These are phyloP conservation scores for Podospora fimiseda DNA, from an alignment of 495 filamentous ascomycete genomes.

Conservation along the genomic window DNA sequence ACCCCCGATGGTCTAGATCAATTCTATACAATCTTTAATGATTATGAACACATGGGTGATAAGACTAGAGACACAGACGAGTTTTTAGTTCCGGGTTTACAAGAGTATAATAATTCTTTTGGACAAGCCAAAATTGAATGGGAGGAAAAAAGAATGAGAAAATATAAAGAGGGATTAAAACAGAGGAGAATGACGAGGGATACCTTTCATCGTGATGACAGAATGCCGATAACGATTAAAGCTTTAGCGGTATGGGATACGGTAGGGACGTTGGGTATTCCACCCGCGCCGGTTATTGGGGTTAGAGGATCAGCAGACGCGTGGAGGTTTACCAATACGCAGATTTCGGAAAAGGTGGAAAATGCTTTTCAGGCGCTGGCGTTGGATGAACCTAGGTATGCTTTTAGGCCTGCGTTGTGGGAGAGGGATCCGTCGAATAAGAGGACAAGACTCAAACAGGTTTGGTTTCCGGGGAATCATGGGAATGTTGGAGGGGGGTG, in stretches of 20 bases:
- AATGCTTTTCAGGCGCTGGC: slow-evolving; percentile 69
- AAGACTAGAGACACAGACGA: slow-evolving; percentile 13
- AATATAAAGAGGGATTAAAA: slow-evolving; percentile 23
- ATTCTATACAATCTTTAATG: slow-evolving; percentile 55
- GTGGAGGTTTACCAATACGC: slow-evolving; percentile 52
- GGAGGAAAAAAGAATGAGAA: slow-evolving; percentile 20
- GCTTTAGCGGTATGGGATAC: slow-evolving; percentile 36
- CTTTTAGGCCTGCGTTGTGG: slow-evolving; percentile 62
- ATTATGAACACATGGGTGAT: slow-evolving; percentile 35
- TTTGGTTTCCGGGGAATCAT: slow-evolving; percentile 66
- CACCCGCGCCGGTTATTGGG: slow-evolving; percentile 30
- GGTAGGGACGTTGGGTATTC: slow-evolving; percentile 32
- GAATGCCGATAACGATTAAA: slow-evolving; percentile 31
- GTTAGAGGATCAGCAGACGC: slow-evolving; percentile 27
- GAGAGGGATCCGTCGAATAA: slow-evolving; percentile 23
- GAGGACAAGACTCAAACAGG: slow-evolving; percentile 49
- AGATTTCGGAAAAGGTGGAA: slow-evolving; percentile 49
- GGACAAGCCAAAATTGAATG: slow-evolving; percentile 26
- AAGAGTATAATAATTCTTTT: slow-evolving; percentile 15
- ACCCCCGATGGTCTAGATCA: slow-evolving; percentile 53
- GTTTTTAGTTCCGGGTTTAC: slow-evolving; percentile 14
- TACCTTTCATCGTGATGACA: slow-evolving; percentile 17
- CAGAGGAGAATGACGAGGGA: slow-evolving; percentile 26
- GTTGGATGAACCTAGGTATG: slow-evolving; percentile 58
- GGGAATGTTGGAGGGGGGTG: slow-evolving; percentile 54